Percentiles rank a stretch among this genome's conserved stretches.
These are phyloP conservation scores for Chlamydomonas sp. DNA, from an alignment of 139 green algal genomes.

Conservation along the genomic window DNA sequence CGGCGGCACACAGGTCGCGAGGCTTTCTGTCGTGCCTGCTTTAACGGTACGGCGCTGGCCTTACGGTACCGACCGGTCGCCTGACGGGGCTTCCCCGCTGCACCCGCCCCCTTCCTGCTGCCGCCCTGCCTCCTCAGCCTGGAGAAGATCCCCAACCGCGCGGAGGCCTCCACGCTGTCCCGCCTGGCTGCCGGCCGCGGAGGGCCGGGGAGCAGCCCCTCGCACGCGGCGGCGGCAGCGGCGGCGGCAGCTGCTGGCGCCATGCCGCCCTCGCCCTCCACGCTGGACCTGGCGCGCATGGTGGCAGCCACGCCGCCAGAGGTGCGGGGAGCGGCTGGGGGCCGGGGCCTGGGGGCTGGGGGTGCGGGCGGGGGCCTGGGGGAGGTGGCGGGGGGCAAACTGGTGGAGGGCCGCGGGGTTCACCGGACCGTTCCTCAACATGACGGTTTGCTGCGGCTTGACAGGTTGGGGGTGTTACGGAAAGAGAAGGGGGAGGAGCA, in stretches of 20 bases:
- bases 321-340: background rate
- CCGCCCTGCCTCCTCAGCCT: background rate
- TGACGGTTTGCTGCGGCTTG: too few species aligned
- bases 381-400: too few species aligned
- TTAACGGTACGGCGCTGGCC: background rate
- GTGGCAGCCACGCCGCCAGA: conserved; percentile 5
- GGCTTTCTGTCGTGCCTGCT: too few species aligned
- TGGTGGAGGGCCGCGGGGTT: too few species aligned
- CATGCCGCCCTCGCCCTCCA: conserved; percentile 11
- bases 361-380: too few species aligned
- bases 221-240: background rate
- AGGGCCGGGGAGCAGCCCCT: background rate
- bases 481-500: too few species aligned
- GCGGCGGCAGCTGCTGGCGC: background rate
- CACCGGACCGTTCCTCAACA: too few species aligned
- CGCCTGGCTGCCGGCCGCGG: background rate
- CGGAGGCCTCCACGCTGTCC: conserved; percentile 12
- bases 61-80: background rate
- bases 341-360: too few species aligned
- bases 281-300: conserved; percentile 28
- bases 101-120: background rate
- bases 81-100: background rate
- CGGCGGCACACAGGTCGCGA: too few species aligned
- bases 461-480: too few species aligned
- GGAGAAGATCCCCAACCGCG: conserved; percentile 32